Evolutionary conservation across 352 stramenopile species (phyloP).

Genomic region (Thalassiosira pacifica): DNA sequence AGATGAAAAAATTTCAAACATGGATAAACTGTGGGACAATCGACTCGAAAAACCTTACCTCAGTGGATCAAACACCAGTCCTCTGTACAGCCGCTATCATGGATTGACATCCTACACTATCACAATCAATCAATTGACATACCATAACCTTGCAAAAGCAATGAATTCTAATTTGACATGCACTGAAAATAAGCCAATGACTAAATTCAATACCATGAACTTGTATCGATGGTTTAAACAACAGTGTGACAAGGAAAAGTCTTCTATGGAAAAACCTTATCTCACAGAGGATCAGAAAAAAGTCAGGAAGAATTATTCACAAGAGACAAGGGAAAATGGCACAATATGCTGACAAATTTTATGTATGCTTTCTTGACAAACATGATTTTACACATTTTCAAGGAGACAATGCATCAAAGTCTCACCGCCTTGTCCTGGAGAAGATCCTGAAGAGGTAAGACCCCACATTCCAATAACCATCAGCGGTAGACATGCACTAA

Average conservation of each 20-base stretch:
- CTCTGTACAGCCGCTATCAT: not conserved
- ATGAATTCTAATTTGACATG: constrained; percentile 28
- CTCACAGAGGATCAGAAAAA: constrained; percentile 13
- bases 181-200: not conserved
- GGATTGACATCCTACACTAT: constrained; percentile 6
- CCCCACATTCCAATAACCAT: constrained; percentile 7
- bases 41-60: not conserved
- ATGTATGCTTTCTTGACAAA: constrained; percentile 39
- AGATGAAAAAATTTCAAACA: constrained; percentile 17
- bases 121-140: constrained; percentile 15
- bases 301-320: constrained; percentile 5
- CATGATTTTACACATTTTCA: constrained; percentile 42
- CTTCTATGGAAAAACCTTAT: constrained; percentile 11
- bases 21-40: not conserved
- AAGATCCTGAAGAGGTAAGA: constrained; percentile 15
- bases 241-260: constrained; percentile 10
- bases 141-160: constrained; percentile 8
- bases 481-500: not conserved
- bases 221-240: constrained; percentile 9
- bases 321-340: not conserved
- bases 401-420: not conserved
- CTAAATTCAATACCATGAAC: constrained; percentile 6
- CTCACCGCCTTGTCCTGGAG: not conserved
- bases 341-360: not conserved
- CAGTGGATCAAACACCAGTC: constrained; percentile 5